phyloP scores from a whole-genome alignment of 2,329 filamentous ascomycete species.

The Verticillium nonalfalfae region DNA sequence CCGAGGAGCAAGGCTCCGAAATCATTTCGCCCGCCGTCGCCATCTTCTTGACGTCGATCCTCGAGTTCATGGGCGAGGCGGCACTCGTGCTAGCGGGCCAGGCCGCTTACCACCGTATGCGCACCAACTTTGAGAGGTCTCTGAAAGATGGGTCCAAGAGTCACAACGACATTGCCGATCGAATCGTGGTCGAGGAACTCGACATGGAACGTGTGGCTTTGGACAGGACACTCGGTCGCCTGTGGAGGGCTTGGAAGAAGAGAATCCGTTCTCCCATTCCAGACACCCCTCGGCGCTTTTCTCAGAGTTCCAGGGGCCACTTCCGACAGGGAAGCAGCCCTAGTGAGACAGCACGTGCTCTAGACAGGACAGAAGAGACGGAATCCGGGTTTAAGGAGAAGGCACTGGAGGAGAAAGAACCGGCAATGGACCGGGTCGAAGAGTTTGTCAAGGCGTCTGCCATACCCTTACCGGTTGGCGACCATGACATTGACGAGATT shows the following conservation, averaged over 20 bases:
- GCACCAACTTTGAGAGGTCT: conserved; percentile 51
- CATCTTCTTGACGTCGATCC: conserved; percentile 90
- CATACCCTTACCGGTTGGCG: conserved; percentile 62
- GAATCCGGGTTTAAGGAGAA: conserved; percentile 8
- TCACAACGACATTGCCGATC: conserved; percentile 48
- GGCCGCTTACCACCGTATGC: conserved; percentile 67
- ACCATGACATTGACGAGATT: conserved; percentile 71
- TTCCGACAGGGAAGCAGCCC: conserved; percentile 30
- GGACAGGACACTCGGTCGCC: conserved; percentile 77
- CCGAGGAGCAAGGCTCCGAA: conserved; percentile 53
- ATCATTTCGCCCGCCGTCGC: conserved; percentile 84
- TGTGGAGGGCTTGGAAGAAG: conserved; percentile 97
- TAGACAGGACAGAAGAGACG: conserved; percentile 13
- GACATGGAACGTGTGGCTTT: conserved; percentile 93
- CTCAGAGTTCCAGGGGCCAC: conserved; percentile 35
- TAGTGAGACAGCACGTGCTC: conserved; percentile 27
- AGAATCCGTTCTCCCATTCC: conserved; percentile 55
- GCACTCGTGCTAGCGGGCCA: conserved; percentile 82
- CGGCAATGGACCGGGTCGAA: conserved; percentile 19
- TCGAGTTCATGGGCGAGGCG: conserved; percentile 92
- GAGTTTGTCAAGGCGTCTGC: conserved; percentile 43
- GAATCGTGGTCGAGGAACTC: conserved; percentile 77
- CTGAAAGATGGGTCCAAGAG: conserved; percentile 43
- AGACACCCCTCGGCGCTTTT: conserved; percentile 42
- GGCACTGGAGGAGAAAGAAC: conserved; percentile 3